phyloP scores from a whole-genome alignment of 1,139 yeast species.

The Yamadazyma buinensis region DNA sequence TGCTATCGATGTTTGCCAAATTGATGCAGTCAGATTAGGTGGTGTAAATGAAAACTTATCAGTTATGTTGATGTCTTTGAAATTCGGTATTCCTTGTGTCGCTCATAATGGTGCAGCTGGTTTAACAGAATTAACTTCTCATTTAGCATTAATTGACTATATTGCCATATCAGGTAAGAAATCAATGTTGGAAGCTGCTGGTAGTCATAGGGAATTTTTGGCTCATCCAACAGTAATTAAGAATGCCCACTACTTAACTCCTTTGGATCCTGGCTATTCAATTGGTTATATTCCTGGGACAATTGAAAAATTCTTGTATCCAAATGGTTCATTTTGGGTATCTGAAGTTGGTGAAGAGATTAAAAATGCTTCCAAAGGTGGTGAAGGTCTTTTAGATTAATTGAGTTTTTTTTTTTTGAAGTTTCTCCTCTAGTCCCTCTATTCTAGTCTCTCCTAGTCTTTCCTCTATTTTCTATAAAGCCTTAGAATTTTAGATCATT shows the following conservation, averaged over 20 bases:
- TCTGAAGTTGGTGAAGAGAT: constrained; percentile 17
- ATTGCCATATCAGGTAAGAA: constrained; percentile 25
- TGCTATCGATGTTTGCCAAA: constrained; percentile 33
- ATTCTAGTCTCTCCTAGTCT: too few species aligned
- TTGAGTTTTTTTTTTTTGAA: too few species aligned
- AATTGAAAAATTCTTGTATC: constrained; percentile 24
- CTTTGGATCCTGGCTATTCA: constrained; percentile 32
- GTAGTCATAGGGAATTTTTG: constrained; percentile 15
- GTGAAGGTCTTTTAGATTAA: constrained; percentile 8
- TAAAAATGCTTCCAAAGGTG: constrained; percentile 15
- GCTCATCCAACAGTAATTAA: constrained; percentile 27
- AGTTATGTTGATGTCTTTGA: constrained; percentile 33
- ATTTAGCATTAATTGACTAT: constrained; percentile 35
- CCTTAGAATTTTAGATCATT: too few species aligned
- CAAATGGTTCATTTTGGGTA: constrained; percentile 32
- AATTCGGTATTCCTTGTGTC: constrained; percentile 31
- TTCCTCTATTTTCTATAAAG: too few species aligned
- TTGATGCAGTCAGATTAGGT: constrained; percentile 36
- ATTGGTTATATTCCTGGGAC: constrained; percentile 29
- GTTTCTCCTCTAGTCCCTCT: too few species aligned
- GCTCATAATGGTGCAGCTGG: constrained; percentile 42
- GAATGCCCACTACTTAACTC: constrained; percentile 32
- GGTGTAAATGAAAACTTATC: constrained; percentile 37
- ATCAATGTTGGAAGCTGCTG: constrained; percentile 18
- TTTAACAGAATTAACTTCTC: constrained; percentile 36